These are phyloP conservation scores for Arabidopsis lyrata DNA, from an alignment of 441 rosid genomes.

Conservation along the genomic window DNA sequence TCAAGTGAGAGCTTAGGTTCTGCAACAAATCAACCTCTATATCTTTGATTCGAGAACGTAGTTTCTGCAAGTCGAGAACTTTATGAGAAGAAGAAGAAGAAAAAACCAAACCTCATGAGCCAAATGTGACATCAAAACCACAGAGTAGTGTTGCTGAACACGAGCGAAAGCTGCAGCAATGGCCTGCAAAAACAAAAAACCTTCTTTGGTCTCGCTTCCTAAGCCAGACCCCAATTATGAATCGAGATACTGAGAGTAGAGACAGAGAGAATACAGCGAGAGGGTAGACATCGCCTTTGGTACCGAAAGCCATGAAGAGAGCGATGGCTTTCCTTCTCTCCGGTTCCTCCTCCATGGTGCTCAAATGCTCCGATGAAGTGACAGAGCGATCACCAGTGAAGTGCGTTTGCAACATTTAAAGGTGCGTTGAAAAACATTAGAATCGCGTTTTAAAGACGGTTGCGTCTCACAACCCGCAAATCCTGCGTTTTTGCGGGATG, in stretches of 20 bases:
- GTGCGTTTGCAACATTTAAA: conserved; percentile 7
- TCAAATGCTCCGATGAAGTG: conserved; percentile 26
- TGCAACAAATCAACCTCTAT: conserved; percentile 40
- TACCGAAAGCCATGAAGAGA: conserved; percentile 91
- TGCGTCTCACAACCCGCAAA: no score
- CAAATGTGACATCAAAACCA: conserved; percentile 70
- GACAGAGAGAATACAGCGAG: conserved; percentile 58
- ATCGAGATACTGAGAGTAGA: background rate
- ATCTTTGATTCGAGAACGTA: background rate
- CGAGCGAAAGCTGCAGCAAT: conserved; percentile 79
- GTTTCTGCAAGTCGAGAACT: conserved; percentile 29
- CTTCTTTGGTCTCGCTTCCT: conserved; percentile 5
- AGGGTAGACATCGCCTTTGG: conserved; percentile 87
- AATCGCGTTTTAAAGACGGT: conserved; percentile 18
- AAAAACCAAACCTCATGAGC: conserved; percentile 68
- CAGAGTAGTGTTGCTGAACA: conserved; percentile 60
- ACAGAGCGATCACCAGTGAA: conserved; percentile 10
- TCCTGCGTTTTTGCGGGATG: no score
- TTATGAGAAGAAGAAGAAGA: background rate
- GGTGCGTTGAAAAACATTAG: no score
- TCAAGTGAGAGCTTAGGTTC: conserved; percentile 67
- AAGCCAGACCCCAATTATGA: conserved; percentile 7
- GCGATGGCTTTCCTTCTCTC: conserved; percentile 59
- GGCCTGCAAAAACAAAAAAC: conserved; percentile 55
- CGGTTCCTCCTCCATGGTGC: conserved; percentile 37